A percentile compares a stretch with the other conserved stretches of the same genome.
Evolutionary conservation across 1,284 basidiomycete genomes (phyloP).

Genomic region (Thecaphora frezii): DNA sequence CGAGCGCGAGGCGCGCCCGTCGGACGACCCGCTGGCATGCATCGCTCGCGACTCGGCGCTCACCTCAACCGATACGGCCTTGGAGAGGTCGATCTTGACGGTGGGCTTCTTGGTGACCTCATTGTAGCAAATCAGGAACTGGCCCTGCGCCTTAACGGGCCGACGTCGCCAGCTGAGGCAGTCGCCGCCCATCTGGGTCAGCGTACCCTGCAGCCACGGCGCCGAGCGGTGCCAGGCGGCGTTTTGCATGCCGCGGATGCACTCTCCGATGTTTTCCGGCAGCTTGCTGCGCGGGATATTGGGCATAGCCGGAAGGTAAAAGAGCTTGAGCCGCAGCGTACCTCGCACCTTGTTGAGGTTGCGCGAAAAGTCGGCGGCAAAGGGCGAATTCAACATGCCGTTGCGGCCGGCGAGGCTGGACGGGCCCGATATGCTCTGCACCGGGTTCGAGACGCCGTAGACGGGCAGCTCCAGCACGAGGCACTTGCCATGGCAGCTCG

Average conservation of each 20-base stretch:
- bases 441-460: constrained; percentile 38
- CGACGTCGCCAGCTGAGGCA: constrained; percentile 85
- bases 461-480: constrained; percentile 52
- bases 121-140: constrained; percentile 84
- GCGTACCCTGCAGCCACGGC: constrained; percentile 74
- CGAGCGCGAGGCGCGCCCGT: constrained; percentile 6
- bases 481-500: constrained; percentile 40
- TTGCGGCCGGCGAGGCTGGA: constrained; percentile 32
- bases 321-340: constrained; percentile 61
- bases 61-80: constrained; percentile 71
- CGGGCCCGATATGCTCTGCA: constrained; percentile 26
- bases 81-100: constrained; percentile 84
- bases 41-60: constrained; percentile 18
- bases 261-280: constrained; percentile 89
- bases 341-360: constrained; percentile 47
- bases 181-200: constrained; percentile 95
- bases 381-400: not conserved
- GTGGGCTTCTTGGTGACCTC: constrained; percentile 90
- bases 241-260: constrained; percentile 80
- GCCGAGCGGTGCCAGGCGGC: constrained; percentile 88
- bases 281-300: constrained; percentile 76
- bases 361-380: constrained; percentile 34
- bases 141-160: constrained; percentile 81
- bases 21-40: not conserved
- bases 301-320: constrained; percentile 83